A percentile compares a stretch with the other conserved stretches of the same genome.
These are phyloP conservation scores for Populus simonii DNA, from an alignment of 345 rosid genomes.

Conservation along the genomic window DNA sequence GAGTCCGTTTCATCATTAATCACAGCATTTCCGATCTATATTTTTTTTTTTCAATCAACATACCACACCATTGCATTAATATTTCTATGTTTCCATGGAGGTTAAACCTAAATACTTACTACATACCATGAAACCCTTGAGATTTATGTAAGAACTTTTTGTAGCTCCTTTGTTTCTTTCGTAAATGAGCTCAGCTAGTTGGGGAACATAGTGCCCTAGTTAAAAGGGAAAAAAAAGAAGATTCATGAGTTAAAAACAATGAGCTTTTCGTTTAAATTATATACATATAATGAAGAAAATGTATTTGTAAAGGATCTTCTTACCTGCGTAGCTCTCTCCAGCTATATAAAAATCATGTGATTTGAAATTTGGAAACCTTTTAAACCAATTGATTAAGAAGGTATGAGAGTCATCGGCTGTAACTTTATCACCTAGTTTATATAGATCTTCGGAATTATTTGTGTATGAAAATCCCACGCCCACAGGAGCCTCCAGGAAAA, in stretches of 20 bases:
- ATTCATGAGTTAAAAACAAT: too few relatives aligned
- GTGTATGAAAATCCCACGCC: conserved; percentile 90
- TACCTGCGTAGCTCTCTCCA: conserved; percentile 89
- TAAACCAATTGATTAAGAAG: conserved; percentile 66
- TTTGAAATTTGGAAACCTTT: conserved; percentile 57
- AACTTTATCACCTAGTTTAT: conserved; percentile 46
- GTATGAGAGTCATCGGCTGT: conserved; percentile 56
- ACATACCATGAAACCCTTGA: conserved; percentile 73
- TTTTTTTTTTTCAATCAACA: neutral
- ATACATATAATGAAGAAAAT: neutral
- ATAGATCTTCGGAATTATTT: conserved; percentile 45
- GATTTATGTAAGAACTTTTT: conserved; percentile 44
- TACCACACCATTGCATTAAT: neutral
- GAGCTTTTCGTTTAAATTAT: too few relatives aligned
- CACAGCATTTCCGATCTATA: conserved; percentile 74
- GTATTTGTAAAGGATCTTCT: neutral
- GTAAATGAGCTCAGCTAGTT: conserved; percentile 61
- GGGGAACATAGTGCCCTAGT: conserved; percentile 83
- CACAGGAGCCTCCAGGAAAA: conserved; percentile 74
- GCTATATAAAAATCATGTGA: conserved; percentile 61
- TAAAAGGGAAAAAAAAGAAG: too few relatives aligned
- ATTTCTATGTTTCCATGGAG: neutral
- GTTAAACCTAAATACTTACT: too few relatives aligned
- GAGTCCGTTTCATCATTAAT: conserved; percentile 56
- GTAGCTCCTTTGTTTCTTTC: conserved; percentile 46